phyloP scores from a whole-genome alignment of 768 basidiomycete genomes.

The Vararia minispora region DNA sequence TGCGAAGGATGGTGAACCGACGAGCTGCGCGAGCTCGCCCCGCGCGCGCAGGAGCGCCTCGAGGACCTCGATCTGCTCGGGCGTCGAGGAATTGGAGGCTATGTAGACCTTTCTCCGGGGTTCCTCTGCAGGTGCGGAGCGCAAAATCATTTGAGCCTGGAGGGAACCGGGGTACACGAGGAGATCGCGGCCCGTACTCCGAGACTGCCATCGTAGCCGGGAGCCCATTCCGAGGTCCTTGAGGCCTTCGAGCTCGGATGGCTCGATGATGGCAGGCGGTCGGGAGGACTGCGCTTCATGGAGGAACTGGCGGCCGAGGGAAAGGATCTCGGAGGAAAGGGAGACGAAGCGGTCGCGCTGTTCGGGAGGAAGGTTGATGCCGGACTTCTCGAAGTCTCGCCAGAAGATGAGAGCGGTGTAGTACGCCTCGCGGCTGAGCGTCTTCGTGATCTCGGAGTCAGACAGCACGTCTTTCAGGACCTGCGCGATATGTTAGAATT shows the following conservation, averaged over 20 bases:
- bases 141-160: constrained; percentile 91
- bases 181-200: constrained; percentile 63
- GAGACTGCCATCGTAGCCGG: constrained; percentile 61
- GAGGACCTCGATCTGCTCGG: constrained; percentile 63
- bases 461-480: constrained; percentile 60
- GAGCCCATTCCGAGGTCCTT: constrained; percentile 72
- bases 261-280: constrained; percentile 56
- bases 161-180: constrained; percentile 77
- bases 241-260: constrained; percentile 58
- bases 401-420: constrained; percentile 90
- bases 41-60: constrained; percentile 69
- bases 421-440: constrained; percentile 62
- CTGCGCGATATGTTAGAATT: constrained; percentile 26
- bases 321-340: constrained; percentile 79
- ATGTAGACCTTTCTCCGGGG: constrained; percentile 75
- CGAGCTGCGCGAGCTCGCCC: constrained; percentile 71
- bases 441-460: constrained; percentile 53
- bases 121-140: constrained; percentile 76
- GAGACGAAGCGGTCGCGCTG: constrained; percentile 78
- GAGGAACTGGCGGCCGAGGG: constrained; percentile 80
- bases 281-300: constrained; percentile 52
- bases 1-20: constrained; percentile 79
- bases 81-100: constrained; percentile 67
- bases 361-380: constrained; percentile 74
- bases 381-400: constrained; percentile 96